These are phyloP conservation scores for Trichoderma parareesei DNA, from an alignment of 495 filamentous ascomycete genomes.

Conservation along the genomic window DNA sequence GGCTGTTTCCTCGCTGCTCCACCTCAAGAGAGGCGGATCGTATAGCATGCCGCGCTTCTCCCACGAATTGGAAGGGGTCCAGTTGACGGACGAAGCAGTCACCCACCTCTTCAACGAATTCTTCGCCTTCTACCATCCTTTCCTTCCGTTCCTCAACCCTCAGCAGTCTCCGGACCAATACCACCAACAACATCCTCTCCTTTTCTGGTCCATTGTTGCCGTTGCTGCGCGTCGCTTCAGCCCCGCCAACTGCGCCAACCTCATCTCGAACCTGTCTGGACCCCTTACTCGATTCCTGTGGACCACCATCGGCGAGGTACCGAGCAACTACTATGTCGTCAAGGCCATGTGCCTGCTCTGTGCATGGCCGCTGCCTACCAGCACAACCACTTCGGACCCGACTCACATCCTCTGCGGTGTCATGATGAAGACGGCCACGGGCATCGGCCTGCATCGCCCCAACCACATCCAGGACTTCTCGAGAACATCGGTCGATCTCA, in stretches of 20 bases:
- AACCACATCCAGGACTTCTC: constrained; percentile 89
- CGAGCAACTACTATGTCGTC: constrained; percentile 81
- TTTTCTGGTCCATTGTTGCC: constrained; percentile 83
- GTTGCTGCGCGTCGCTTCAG: constrained; percentile 71
- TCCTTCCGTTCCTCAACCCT: constrained; percentile 72
- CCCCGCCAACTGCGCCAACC: constrained; percentile 42
- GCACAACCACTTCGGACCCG: constrained; percentile 76
- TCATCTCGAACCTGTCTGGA: constrained; percentile 61
- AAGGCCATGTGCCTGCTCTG: constrained; percentile 86
- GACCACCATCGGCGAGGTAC: constrained; percentile 72
- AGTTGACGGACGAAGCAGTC: constrained; percentile 63
- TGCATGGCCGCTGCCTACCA: constrained; percentile 84
- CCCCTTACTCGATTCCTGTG: constrained; percentile 72
- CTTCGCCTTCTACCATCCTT: constrained; percentile 77
- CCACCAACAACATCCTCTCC: constrained; percentile 60
- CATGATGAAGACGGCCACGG: constrained; percentile 90
- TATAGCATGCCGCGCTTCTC: constrained; percentile 43
- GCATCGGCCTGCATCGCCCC: constrained; percentile 82
- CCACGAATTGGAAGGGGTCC: constrained; percentile 63
- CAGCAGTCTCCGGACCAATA: constrained; percentile 66
- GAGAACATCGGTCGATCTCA: constrained; percentile 70
- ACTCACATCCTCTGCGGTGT: constrained; percentile 85
- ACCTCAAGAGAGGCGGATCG: constrained; percentile 54
- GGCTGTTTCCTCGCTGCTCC: constrained; percentile 73
- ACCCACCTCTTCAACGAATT: constrained; percentile 71